Evolutionary conservation across 208 protist species (phyloP).

Genomic region (Leishmania major): DNA sequence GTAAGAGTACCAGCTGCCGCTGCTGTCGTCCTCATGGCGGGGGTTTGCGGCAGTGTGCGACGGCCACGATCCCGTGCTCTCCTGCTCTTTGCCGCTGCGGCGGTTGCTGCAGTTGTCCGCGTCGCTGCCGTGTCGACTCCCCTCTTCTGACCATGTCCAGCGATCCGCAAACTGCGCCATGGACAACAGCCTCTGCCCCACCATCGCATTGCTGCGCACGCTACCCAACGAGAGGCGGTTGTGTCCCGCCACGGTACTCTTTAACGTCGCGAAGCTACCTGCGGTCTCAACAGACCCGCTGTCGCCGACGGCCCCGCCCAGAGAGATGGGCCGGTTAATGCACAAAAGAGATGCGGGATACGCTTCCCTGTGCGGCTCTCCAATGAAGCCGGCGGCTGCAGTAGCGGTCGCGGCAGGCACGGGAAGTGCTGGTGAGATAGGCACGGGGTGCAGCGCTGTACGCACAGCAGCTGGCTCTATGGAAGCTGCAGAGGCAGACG

Average conservation of each 20-base stretch:
- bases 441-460: neutral
- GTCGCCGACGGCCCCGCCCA: neutral
- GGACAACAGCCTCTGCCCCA: conserved; percentile 4
- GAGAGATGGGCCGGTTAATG: neutral
- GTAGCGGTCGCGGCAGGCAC: neutral
- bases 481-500: neutral
- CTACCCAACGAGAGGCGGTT: conserved; percentile 14
- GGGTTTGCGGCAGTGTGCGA: neutral
- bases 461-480: neutral
- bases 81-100: neutral
- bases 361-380: neutral
- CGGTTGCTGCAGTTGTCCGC: neutral
- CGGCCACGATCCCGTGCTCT: neutral
- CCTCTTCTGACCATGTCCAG: conserved; percentile 5
- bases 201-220: neutral
- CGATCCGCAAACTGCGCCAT: conserved; percentile 26
- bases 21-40: neutral
- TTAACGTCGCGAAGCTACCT: conserved; percentile 6
- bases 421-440: neutral
- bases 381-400: neutral
- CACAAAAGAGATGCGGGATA: neutral
- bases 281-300: conserved; percentile 2
- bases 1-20: conserved; percentile 11
- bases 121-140: neutral
- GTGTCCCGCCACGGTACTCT: conserved; percentile 1